Base-by-base conservation (phyloP, 768 basidiomycete genomes). In the Amanita pallidorosea region DNA sequence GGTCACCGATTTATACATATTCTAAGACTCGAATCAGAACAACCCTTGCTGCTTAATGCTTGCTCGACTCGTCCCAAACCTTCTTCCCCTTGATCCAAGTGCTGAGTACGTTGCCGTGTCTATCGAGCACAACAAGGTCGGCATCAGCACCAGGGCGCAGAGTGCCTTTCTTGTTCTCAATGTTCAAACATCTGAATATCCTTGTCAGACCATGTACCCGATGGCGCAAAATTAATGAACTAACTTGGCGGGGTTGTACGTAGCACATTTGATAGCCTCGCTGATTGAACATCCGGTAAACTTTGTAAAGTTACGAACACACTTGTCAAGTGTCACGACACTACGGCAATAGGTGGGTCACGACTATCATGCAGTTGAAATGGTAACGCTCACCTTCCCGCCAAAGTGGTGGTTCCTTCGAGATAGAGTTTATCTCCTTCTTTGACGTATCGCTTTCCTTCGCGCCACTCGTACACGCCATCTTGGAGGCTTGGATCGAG, bases 381-480 rank as follows among this genome's bases (percentile, higher is more conserved):
- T 12, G 5, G 22, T 46, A 47, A 66, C 38, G 49, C 74, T 47
- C 45, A 87, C 88, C 87, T 89, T 62, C 91, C 92, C 1, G 92
- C 92, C 50, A 95, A 80, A 1, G 91, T 94, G 53, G 81, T 74
- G 1, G 90, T 93, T 18, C 88, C 90, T 60, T 88, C 88, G 11
- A 95, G 68, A 62, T 82, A 88, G 34, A 95, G 76, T 61, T 75
- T 82, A 55, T 83, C 76, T 7, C 90, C 91, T 53, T 85, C 78
- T 63, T 93, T 92, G 52, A 87, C 74, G 59, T 93, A 81, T 5
- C 77, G 76, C 57, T 82, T 78, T 7, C 85, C 87, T 55, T 88
- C 87, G 13, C 92, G 81, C 89, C 92, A 95, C 58, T 85, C 81
- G 60, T 95, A 85, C 12, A 85, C 67, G 7, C 92, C 92, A 58